Evolutionary conservation across 495 filamentous ascomycete genomes (phyloP).

Genomic region (Xylaria telfairii): DNA sequence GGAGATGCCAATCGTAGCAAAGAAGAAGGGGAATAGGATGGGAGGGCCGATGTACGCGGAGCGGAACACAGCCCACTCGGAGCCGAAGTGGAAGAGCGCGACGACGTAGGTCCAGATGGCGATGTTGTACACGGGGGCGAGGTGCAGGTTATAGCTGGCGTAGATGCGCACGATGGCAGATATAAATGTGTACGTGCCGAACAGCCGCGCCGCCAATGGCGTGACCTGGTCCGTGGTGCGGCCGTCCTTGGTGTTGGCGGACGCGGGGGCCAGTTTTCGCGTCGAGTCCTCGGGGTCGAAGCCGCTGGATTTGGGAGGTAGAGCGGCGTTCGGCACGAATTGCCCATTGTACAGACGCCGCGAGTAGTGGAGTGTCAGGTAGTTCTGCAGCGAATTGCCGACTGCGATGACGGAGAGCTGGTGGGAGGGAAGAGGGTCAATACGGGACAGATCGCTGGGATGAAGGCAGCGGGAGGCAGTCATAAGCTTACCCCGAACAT

Average conservation of each 20-base stretch:
- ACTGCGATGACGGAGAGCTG: constrained; percentile 79
- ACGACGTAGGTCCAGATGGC: constrained; percentile 80
- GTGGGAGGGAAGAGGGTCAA: neutral
- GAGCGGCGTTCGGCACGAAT: constrained; percentile 51
- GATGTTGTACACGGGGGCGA: constrained; percentile 74
- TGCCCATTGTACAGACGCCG: constrained; percentile 73
- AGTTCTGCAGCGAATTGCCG: constrained; percentile 82
- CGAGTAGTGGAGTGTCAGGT: constrained; percentile 73
- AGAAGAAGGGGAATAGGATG: constrained; percentile 72
- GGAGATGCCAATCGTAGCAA: constrained; percentile 68
- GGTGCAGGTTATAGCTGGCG: constrained; percentile 82
- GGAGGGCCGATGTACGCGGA: constrained; percentile 72
- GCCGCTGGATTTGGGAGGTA: constrained; percentile 38
- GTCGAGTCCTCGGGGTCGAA: constrained; percentile 55
- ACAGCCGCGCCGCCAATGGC: constrained; percentile 78
- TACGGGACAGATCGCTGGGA: neutral
- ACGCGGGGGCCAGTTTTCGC: constrained; percentile 49
- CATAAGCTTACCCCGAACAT: constrained; percentile 50
- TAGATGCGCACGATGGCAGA: constrained; percentile 78
- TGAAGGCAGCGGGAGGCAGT: neutral
- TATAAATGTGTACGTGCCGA: constrained; percentile 91
- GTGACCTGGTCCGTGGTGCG: constrained; percentile 64
- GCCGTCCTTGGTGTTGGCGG: constrained; percentile 52
- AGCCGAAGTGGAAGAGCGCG: constrained; percentile 79
- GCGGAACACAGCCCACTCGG: constrained; percentile 78